Conservation (phyloP, 495 filamentous ascomycete genomes). For the Daldinia decipiens region DNA sequence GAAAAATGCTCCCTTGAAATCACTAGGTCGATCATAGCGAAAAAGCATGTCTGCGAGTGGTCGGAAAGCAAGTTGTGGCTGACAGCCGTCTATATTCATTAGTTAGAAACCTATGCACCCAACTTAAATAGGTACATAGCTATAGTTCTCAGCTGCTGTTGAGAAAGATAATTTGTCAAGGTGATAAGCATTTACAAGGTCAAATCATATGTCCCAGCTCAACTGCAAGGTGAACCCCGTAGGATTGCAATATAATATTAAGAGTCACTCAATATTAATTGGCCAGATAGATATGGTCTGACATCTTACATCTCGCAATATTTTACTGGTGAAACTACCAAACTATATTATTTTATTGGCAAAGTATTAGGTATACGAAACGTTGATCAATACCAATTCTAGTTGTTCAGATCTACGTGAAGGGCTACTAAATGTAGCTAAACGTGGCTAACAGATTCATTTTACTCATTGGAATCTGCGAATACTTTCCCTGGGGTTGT, state of each 20-base stretch:
- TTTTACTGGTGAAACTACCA: neutral
- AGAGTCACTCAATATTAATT: no score
- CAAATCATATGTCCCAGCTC: neutral
- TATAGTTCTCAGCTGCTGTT: neutral
- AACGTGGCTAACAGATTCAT: neutral
- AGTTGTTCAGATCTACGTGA: conserved; percentile 26
- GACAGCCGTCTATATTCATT: neutral
- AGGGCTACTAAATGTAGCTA: neutral
- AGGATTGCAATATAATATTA: neutral
- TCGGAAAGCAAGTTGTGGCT: neutral
- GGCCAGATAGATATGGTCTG: no score
- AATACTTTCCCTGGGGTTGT: neutral
- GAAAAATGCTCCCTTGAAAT: neutral
- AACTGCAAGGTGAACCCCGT: neutral
- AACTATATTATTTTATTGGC: neutral
- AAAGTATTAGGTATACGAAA: neutral
- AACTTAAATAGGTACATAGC: neutral
- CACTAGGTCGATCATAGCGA: neutral
- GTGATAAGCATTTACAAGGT: neutral
- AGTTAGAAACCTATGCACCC: no score
- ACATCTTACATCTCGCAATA: neutral
- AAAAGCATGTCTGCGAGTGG: conserved; percentile 3
- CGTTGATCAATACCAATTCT: conserved; percentile 25
- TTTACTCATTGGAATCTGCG: neutral
- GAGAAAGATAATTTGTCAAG: neutral